Base-by-base conservation (phyloP, 169 alveolate species). In the Toxoplasma gondii region DNA sequence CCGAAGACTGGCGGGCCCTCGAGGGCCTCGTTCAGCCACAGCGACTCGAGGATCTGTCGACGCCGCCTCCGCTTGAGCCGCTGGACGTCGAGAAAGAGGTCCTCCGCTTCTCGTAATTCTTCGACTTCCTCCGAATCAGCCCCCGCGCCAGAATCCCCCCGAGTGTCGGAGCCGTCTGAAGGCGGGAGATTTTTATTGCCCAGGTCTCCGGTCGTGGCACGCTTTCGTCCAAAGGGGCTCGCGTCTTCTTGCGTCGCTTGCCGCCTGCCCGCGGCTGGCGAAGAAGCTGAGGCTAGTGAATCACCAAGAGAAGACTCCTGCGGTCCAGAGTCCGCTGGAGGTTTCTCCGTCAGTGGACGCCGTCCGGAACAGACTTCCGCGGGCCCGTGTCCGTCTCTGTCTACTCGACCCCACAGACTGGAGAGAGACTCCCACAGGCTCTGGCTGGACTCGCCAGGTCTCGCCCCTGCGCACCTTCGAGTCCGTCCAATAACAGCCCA, bases 21-120 rank as follows among this genome's bases (percentile, higher is more conserved):
- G 4, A 82, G 90, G 39, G 67, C 90, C 64, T 82, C 90, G 36
- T 49, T 36, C 38, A 82, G 90, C 90, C 90, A 82, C 43, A 82
- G 90, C 31, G 44, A 29, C 1, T 82, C 90, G 69, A 82, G 44
- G 53, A 38, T 39, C 90, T 41, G 69, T 29, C 67, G 53, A 41
- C 90, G 90, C 39, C 86, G 86, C 86, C 86, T 19, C 7, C 86
- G 9, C 86, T 31, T 17, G 12, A 10, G 86, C 86, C 39, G 86
- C 19, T 78, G 86, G 39, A 1, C 22, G 2, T n/a, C 39, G 86
- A 38, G 39, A 38, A 38, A n/a, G n/a, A 38, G 9, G 10, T n/a
- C 86, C 29, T 17, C 49, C 29, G 5, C n/a, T 31, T 31, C 44
- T 17, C 78, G n/a, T 22, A 17, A 17, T 1, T n/a, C 86, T 78